Base-by-base conservation (phyloP, 2,329 filamentous ascomycete species). In the Xenosphaeropsis pyriputrescens region DNA sequence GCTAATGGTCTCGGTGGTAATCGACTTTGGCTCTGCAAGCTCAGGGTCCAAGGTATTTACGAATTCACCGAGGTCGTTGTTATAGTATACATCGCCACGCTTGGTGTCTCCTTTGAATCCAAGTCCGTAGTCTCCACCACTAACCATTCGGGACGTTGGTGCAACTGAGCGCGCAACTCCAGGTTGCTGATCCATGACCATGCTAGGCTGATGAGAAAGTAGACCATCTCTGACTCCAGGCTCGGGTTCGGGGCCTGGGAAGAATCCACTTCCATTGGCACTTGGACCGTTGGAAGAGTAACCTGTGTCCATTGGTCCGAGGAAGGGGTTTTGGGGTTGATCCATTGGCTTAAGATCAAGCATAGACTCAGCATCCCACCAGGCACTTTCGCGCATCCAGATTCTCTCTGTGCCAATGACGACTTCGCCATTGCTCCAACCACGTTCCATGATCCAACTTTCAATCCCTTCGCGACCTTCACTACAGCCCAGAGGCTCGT, bases 291-390 rank as follows among this genome's bases (percentile, higher is more conserved):
- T 45, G 57, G 70, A 67, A 7, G 82, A 79, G 51, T 89, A 91
- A 36, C 76, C 75, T 3, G 73, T 77, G 22, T 88, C 84, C 45
- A 88, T 71, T 42, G 71, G 72, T 33, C 63, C 68, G 55, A 60
- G 63, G 41, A 32, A 40, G 18, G 50, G 50, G 34, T 37, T 48
- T 16, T 39, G 41, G 35, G 43, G 38, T 46, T 58, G 19, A 39
- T 53, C 41, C 35, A 47, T 31, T 40, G 58, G 55, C 58, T 91
- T 89, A 50, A 93, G 67, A 52, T 98, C 91, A 18, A 96, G 76
- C 82, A 95, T 93, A 43, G 75, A 84, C 61, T 98, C 91, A 5
- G 88, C 89, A 59, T 96, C 89, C 89, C 89, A 96, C 89, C 91
- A 98, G 2, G 88, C 83, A 40, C 66, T 71, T 59, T 98, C 91